Evolutionary conservation across 2,329 filamentous ascomycete species (phyloP), one percentile per base, ranked within the genome.

Genomic region (Paraphaeosphaeria minitans): DNA sequence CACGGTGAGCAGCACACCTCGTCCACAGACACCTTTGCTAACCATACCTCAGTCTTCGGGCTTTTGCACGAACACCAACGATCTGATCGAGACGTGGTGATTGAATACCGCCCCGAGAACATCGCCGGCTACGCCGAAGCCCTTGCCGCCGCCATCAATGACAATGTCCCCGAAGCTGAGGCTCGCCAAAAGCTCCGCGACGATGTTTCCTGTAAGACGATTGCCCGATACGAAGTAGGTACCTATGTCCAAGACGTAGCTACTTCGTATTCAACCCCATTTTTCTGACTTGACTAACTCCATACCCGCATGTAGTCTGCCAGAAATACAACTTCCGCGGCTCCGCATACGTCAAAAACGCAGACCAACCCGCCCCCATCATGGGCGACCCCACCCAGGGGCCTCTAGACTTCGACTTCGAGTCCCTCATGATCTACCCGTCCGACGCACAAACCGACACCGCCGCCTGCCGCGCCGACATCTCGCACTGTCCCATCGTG

Each of bases 361-460:
- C 13, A 7, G 37, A 42, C 24, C 50, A 53, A 8, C 35, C 50
- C 13, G 35, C 24, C 14, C 8, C 31, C 24, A 42, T 53, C 37
- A 12, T 27, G 3, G 49, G 49, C 49, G 37, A 42, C 35, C 33
- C 21, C 22, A 2, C 21, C 8, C 10, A 51, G 33, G 48, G 48
- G 13, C 21, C 33, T 14, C 21, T 41, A 5, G 50, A 53, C 37
- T 53, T 53, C 10, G 51, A 53, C 39, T 46, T 45, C 19, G 41
- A 53, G 10, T 53, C 51, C 51, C 46, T 53, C 19, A 53, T 53
- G 51, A 53, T 53, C 4, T 53, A 53, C 22, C 51, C 51, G 5
- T 53, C 51, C 6, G 29, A 45, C 12, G 51, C 27, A 13, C 5
- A 35, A 12, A 42, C 51, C 29, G 51, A 53, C 35, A 35, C 41